phyloP scores from a whole-genome alignment of 75 land plant genomes.

The Pseudotsuga menziesii region DNA sequence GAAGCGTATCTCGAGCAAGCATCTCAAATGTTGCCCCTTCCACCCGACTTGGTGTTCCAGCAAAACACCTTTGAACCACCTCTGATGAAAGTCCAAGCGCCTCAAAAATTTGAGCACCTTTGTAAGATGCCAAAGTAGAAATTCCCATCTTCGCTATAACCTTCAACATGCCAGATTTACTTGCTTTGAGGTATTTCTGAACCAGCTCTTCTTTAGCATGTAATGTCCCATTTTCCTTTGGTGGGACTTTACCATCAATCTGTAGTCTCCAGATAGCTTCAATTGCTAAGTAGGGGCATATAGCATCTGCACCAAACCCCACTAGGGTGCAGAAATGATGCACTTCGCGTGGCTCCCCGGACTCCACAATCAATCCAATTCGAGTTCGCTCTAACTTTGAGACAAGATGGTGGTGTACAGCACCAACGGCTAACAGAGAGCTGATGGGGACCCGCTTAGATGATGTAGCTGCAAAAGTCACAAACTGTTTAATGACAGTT shows the following conservation, averaged over 20 bases:
- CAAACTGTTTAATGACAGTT: neutral
- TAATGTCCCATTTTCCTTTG: slow-evolving; percentile 66
- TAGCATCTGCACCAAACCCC: slow-evolving; percentile 99
- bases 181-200: slow-evolving; percentile 79
- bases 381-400: slow-evolving; percentile 86
- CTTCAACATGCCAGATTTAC: slow-evolving; percentile 97
- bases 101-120: slow-evolving; percentile 99
- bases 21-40: slow-evolving; percentile 99
- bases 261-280: slow-evolving; percentile 94
- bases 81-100: slow-evolving; percentile 94
- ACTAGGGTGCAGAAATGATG: slow-evolving; percentile 98
- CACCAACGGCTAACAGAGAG: slow-evolving; percentile 96
- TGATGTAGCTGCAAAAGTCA: slow-evolving; percentile 67
- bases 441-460: slow-evolving; percentile 83
- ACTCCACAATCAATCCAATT: slow-evolving; percentile 82
- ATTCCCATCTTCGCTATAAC: slow-evolving; percentile 99
- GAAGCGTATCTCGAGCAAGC: slow-evolving; percentile 80
- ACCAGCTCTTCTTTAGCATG: slow-evolving; percentile 73
- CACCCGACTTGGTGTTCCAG: slow-evolving; percentile 94
- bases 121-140: slow-evolving; percentile 97
- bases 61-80: slow-evolving; percentile 84
- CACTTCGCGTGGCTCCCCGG: slow-evolving; percentile 99
- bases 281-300: slow-evolving; percentile 95
- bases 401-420: slow-evolving; percentile 96
- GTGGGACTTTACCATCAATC: slow-evolving; percentile 92